Base-by-base conservation (phyloP, 169 alveolate genomes). In the Eimeria necatrix region DNA sequence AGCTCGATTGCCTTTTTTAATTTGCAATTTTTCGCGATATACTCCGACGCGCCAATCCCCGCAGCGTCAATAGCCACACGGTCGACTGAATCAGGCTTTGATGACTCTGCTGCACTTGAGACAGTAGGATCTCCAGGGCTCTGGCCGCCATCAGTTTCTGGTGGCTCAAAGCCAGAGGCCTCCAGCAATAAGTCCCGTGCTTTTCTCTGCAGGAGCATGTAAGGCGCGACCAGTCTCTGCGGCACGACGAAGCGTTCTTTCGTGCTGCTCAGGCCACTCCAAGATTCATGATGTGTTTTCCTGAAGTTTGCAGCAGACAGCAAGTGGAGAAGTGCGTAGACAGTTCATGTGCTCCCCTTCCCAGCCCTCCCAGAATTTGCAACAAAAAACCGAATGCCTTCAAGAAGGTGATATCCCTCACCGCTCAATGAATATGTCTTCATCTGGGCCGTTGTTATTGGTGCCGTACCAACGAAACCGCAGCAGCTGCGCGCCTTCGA, bases 281-380 rank as follows among this genome's bases (percentile, higher is more conserved):
- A 97, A 80, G 96, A 94, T 81, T 97, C 98, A 83, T 97, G 98
- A 52, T 97, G 98, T n/a, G 97, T 96, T 83, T 97, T 97, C 81
- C 98, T 97, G 60, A 84, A 93, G 52, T 88, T 32, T 32, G 41
- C 41, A 32, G 41, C 41, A 32, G 41, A 32, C 41, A 32, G 41
- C 93, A 95, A 96, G 95, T 46, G 52, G 9, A 32, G 41, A 32
- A 32, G 41, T 32, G 41, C 41, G 41, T 32, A 32, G 41, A 0
- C 0, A 32, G 41, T 32, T 32, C 41, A 32, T 32, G 41, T 32
- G 41, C 41, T 32, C 41, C 0, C 41, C 41, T 32, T 32, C 2
- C 2, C 41, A 32, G 41, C 41, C 41, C 41, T 32, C 41, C 41
- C 41, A 2, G 41, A 32, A 32, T 32, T 32, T 32, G 41, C 41